Conservation (phyloP, 2,329 filamentous ascomycete genomes). For the Aureobasidium sp. region DNA sequence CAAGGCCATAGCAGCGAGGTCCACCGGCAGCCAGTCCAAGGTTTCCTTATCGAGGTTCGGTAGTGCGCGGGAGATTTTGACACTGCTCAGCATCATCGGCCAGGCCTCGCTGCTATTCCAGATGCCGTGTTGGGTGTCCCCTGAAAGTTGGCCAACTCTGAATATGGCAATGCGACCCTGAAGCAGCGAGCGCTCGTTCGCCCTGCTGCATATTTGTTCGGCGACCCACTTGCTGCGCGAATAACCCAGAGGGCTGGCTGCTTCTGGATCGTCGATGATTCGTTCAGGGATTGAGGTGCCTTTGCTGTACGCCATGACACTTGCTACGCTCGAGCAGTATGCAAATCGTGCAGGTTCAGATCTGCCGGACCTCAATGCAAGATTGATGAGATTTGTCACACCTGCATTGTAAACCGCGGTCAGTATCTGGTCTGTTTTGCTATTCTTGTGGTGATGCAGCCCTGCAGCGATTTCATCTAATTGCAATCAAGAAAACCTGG, state of each 20-base stretch:
- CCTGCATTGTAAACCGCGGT: slow-evolving; percentile 22
- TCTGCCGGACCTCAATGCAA: slow-evolving; percentile 32
- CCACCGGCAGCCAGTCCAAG: slow-evolving; percentile 43
- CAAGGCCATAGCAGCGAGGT: slow-evolving; percentile 39
- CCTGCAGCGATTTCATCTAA: slow-evolving; percentile 3
- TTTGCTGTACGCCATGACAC: slow-evolving; percentile 30
- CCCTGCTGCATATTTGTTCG: slow-evolving; percentile 45
- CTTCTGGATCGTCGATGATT: slow-evolving; percentile 35
- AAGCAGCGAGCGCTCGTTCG: slow-evolving; percentile 27
- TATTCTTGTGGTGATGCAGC: slow-evolving; percentile 12
- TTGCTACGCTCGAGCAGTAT: slow-evolving; percentile 50
- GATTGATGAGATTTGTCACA: slow-evolving; percentile 43
- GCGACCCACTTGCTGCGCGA: slow-evolving; percentile 53
- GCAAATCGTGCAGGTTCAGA: slow-evolving; percentile 33
- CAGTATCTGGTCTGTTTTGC: slow-evolving; percentile 11
- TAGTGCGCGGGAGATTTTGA: slow-evolving; percentile 33
- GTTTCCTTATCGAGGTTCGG: slow-evolving; percentile 33
- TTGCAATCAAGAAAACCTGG: slow-evolving; percentile 6
- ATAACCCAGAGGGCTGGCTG: slow-evolving; percentile 48
- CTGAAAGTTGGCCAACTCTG: slow-evolving; percentile 43
- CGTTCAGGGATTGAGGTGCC: slow-evolving; percentile 35
- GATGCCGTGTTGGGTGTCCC: slow-evolving; percentile 36
- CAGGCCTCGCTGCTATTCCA: slow-evolving; percentile 47
- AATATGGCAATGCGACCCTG: slow-evolving; percentile 37
- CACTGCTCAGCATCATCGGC: slow-evolving; percentile 40